Evolutionary conservation across 306 rosid genomes (phyloP).

Genomic region (Quercus parvula): DNA sequence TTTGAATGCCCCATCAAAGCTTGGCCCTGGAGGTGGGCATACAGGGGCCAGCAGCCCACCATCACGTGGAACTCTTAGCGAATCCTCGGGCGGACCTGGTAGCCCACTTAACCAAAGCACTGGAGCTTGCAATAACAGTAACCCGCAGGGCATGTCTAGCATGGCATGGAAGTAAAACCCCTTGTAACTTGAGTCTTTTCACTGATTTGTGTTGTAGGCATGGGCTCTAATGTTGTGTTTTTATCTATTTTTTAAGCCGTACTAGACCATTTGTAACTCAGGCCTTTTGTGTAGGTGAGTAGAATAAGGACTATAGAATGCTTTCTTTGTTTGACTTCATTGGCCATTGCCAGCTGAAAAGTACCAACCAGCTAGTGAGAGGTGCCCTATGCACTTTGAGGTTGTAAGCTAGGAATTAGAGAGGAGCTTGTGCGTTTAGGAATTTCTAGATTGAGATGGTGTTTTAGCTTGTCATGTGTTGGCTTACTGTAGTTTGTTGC

Average conservation of each 20-base stretch:
- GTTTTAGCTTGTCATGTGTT: not conserved
- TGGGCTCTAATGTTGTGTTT: conserved; percentile 11
- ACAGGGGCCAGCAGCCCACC: conserved; percentile 51
- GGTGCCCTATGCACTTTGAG: not conserved
- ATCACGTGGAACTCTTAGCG: conserved; percentile 43
- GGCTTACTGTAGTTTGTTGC: conserved; percentile 9
- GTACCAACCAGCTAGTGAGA: conserved; percentile 1
- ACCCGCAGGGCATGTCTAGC: conserved; percentile 45
- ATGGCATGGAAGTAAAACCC: conserved; percentile 54
- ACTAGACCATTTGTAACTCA: conserved; percentile 25
- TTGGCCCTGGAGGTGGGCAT: conserved; percentile 19
- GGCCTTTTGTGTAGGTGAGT: conserved; percentile 23
- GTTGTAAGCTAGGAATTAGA: not conserved
- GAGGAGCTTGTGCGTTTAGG: not conserved
- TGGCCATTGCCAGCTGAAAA: conserved; percentile 16
- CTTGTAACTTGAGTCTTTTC: not conserved
- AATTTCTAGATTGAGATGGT: not conserved
- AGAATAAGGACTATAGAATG: conserved; percentile 23
- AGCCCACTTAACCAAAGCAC: conserved; percentile 39
- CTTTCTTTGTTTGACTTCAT: not conserved
- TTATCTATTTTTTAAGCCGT: not conserved
- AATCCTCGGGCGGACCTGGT: conserved; percentile 44
- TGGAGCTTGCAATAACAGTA: conserved; percentile 47
- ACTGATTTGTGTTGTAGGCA: conserved; percentile 29
- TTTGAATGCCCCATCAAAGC: conserved; percentile 16